phyloP scores from a whole-genome alignment of 2,329 filamentous ascomycete genomes.

The Verticillium dahliae region DNA sequence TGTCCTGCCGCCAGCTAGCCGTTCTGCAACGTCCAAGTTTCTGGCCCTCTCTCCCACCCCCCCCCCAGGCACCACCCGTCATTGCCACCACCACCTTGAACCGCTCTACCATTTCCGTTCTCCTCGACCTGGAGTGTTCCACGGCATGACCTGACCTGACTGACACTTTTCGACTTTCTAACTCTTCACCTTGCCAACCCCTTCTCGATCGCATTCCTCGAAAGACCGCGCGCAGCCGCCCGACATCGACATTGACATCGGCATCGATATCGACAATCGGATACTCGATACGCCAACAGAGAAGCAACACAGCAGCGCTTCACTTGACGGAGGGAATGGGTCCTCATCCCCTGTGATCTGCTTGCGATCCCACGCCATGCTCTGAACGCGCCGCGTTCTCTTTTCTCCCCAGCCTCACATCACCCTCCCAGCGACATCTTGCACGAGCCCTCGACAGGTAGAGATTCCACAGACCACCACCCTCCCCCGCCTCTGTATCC shows the following conservation, averaged over 20 bases:
- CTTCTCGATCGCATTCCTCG: background rate
- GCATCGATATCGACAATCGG: background rate
- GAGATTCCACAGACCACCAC: background rate
- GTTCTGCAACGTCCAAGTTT: background rate
- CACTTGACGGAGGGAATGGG: background rate
- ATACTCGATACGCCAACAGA: background rate
- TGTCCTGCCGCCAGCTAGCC: background rate
- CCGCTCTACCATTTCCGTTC: background rate
- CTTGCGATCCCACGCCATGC: background rate
- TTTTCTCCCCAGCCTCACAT: background rate
- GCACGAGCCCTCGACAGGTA: background rate
- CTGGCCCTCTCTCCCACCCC: background rate
- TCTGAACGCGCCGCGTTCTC: background rate
- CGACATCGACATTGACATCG: background rate
- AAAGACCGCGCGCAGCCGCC: background rate
- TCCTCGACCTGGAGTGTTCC: background rate
- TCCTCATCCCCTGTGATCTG: background rate
- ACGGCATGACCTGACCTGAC: background rate
- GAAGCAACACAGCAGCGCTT: background rate
- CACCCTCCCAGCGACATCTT: background rate
- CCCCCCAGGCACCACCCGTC: background rate
- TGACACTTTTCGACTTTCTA: background rate
- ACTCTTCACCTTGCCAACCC: background rate
- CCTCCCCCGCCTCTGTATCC: background rate
- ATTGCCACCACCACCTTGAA: background rate